Evolutionary conservation across 2,329 filamentous ascomycete genomes (phyloP).

Genomic region (Paramyrothecium sp.): DNA sequence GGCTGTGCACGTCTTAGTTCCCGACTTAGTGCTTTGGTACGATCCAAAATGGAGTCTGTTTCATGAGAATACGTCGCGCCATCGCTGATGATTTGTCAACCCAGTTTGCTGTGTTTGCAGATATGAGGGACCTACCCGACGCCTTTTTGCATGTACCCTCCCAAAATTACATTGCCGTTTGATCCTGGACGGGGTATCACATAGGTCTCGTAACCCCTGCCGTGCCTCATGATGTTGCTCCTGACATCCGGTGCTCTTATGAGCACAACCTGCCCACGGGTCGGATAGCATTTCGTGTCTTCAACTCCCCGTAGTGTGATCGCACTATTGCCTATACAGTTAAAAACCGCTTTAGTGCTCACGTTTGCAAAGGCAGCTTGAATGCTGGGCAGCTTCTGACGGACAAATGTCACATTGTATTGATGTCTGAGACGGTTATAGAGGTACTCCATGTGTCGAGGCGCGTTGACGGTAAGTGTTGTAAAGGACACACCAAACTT

Average conservation of each 20-base stretch:
- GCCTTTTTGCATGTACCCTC: conserved; percentile 34
- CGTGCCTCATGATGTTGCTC: conserved; percentile 33
- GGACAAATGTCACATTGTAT: conserved; percentile 25
- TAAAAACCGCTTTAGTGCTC: conserved; percentile 25
- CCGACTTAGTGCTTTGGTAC: conserved; percentile 25
- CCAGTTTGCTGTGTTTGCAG: not conserved
- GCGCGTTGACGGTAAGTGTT: conserved; percentile 31
- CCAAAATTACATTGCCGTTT: conserved; percentile 26
- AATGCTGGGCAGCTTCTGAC: conserved; percentile 20
- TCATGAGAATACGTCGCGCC: conserved; percentile 29
- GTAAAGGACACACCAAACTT: conserved; percentile 30
- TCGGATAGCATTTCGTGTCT: conserved; percentile 34
- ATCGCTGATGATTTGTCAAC: conserved; percentile 15
- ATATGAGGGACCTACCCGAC: conserved; percentile 16
- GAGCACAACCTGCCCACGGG: conserved; percentile 34
- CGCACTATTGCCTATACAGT: conserved; percentile 30
- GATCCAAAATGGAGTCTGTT: conserved; percentile 29
- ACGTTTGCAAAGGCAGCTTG: conserved; percentile 17
- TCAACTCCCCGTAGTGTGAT: conserved; percentile 27
- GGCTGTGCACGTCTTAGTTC: conserved; percentile 17
- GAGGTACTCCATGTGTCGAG: conserved; percentile 30
- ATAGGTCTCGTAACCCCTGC: conserved; percentile 34
- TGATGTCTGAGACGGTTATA: conserved; percentile 15
- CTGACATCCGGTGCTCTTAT: conserved; percentile 25
- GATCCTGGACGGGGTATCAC: conserved; percentile 32